Conservation (phyloP, 768 basidiomycete genomes). For the Boletus pseudopeckii region DNA sequence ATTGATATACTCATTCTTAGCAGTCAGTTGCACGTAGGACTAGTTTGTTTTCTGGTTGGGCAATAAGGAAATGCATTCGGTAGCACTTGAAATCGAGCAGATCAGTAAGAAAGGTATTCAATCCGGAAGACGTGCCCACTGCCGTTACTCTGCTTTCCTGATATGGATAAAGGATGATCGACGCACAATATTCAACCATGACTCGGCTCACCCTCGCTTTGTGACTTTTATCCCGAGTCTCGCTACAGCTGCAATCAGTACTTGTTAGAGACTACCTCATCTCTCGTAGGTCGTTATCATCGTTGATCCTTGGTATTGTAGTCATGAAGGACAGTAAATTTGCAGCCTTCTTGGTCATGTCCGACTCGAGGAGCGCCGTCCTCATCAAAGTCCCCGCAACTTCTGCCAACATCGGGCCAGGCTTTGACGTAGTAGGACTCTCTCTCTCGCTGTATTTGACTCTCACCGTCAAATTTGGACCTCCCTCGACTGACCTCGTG, state of each 20-base stretch:
- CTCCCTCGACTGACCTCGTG: conserved; percentile 47
- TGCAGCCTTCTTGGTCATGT: conserved; percentile 19
- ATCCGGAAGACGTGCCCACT: too few species aligned
- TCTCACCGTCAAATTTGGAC: conserved; percentile 55
- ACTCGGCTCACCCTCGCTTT: not conserved
- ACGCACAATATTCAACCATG: not conserved
- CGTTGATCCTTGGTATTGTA: too few species aligned
- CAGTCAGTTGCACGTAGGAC: not conserved
- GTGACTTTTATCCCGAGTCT: not conserved
- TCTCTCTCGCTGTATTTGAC: conserved; percentile 85
- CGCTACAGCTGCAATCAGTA: not conserved
- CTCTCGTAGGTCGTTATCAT: conserved; percentile 7
- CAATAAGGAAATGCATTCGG: not conserved
- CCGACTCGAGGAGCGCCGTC: conserved; percentile 36
- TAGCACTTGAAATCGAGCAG: not conserved
- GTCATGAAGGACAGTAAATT: not conserved
- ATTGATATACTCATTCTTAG: conserved; percentile 11
- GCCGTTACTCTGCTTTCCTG: conserved; percentile 1
- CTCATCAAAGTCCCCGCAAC: conserved; percentile 91
- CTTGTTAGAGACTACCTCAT: not conserved
- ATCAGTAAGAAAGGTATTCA: too few species aligned
- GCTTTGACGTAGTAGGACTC: conserved; percentile 99
- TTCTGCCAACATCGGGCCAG: conserved; percentile 97
- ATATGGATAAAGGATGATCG: conserved; percentile 17
- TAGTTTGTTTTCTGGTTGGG: not conserved